Conservation (phyloP, 2,329 filamentous ascomycete species). For the Didymella pomorum region DNA sequence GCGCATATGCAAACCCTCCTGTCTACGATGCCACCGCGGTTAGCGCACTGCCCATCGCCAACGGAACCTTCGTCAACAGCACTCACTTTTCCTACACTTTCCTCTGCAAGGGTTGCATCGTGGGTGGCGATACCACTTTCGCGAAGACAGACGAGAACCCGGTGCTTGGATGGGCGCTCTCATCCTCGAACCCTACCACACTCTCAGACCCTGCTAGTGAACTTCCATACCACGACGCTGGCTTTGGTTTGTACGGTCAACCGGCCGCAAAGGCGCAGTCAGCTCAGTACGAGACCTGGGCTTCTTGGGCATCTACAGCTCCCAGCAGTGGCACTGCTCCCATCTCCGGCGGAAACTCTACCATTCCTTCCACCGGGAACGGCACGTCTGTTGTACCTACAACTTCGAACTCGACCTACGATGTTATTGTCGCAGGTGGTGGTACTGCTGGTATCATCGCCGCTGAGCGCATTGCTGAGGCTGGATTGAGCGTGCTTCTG, state of each 20-base stretch:
- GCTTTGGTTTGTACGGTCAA: conserved; percentile 31
- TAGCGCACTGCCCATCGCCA: conserved; percentile 56
- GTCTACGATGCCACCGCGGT: conserved; percentile 53
- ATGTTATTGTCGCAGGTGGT: conserved; percentile 22
- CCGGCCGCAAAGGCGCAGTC: conserved; percentile 30
- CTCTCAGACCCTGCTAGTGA: conserved; percentile 23
- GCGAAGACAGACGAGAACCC: conserved; percentile 27
- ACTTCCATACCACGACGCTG: conserved; percentile 28
- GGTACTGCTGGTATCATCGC: conserved; percentile 23
- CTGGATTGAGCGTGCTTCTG: conserved; percentile 19
- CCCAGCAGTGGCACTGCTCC: conserved; percentile 18
- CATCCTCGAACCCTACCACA: conserved; percentile 24
- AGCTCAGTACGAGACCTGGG: conserved; percentile 34
- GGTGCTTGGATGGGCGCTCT: conserved; percentile 37
- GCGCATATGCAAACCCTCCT: conserved; percentile 58
- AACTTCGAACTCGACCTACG: conserved; percentile 18
- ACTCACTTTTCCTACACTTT: conserved; percentile 65
- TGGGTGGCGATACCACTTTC: conserved; percentile 41
- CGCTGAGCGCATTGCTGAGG: conserved; percentile 20
- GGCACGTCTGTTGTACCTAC: conserved; percentile 36
- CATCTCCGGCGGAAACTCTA: conserved; percentile 15
- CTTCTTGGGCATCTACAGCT: conserved; percentile 25
- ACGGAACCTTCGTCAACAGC: conserved; percentile 61
- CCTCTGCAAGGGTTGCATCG: conserved; percentile 55
- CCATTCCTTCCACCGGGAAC: conserved; percentile 15